Base-by-base conservation (phyloP, 2,329 filamentous ascomycete species). In the Penicillium verrucosum region DNA sequence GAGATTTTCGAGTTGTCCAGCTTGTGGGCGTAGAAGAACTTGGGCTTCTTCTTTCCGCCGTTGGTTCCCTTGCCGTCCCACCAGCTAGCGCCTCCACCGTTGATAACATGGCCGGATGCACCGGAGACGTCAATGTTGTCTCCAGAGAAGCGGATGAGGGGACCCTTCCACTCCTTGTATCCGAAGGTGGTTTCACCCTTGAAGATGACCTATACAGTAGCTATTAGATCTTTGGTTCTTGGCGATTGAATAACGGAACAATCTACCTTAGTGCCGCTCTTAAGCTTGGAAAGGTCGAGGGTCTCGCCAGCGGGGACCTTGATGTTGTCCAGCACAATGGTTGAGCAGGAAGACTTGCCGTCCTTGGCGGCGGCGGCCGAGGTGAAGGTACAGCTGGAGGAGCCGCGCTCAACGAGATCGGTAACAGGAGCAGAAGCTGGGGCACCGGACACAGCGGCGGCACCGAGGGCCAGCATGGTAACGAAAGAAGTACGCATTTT, bases 131-230 rank as follows among this genome's bases (percentile, higher is more conserved):
- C 77, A 61, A 87, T 78, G 58, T 77, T 38, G 10, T 18, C 74
- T 32, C 86, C 87, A 0, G 81, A 81, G 62, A 89, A 77, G 38
- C 80, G 80, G 66, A 89, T 78, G 7, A 89, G 77, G 46, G 86
- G 86, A 0, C 87, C 86, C 1, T 69, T 70, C 86, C 85, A 89
- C 65, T 86, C 82, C 59, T 82, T 75, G 73, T 87, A 88, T 25
- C 77, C 85, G 67, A 86, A 89, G 51, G 81, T 83, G 18, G 86
- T 89, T 18, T 77, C 83, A 34, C 87, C 87, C 59, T 83, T 72
- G 73, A 89, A 89, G 61, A 81, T 82, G 60, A 88, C 80, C 72
- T 77, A 49, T 11, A 16, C n/a, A 30, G 27, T 21, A 40, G 16
- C 41, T 41, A 18, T 54, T 29, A 50, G 45, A 41, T n/a, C 1